Conservation (phyloP, 75 land plant species). For the Cryptomeria japonica region DNA sequence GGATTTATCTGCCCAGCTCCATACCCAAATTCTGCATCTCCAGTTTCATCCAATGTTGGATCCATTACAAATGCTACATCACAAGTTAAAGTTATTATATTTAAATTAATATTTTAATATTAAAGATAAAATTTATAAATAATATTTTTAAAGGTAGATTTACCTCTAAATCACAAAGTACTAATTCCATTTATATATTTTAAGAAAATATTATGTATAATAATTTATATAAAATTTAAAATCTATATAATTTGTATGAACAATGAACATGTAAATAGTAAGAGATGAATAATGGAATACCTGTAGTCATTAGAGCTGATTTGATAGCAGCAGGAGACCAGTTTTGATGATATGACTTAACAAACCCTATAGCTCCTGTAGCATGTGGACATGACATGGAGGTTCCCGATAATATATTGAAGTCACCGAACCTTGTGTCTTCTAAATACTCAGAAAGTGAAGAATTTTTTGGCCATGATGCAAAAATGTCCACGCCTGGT, state of each 20-base stretch:
- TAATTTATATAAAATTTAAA: too few species aligned
- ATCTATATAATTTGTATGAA: too few species aligned
- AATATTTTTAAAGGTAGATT: background rate
- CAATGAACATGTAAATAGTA: too few species aligned
- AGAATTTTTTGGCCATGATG: slow-evolving; percentile 31
- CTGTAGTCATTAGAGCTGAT: background rate
- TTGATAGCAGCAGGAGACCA: background rate
- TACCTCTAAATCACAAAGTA: background rate
- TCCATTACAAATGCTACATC: background rate
- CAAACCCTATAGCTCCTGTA: background rate
- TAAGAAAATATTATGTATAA: too few species aligned
- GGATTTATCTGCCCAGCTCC: slow-evolving; percentile 49
- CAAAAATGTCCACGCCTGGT: slow-evolving; percentile 60
- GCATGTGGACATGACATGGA: slow-evolving; percentile 45
- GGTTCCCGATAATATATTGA: slow-evolving; percentile 47
- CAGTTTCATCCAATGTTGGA: too few species aligned
- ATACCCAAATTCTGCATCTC: slow-evolving; percentile 7
- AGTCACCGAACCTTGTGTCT: slow-evolving; percentile 17
- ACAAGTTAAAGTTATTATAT: background rate
- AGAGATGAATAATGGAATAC: background rate
- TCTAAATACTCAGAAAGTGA: slow-evolving; percentile 11
- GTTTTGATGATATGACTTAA: background rate
- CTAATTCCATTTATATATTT: too few species aligned
- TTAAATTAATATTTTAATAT: too few species aligned
- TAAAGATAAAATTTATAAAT: background rate